Evolutionary conservation across 2,329 filamentous ascomycete species (phyloP).

Genomic region (Ophiocordyceps polyrhachis-furcata): DNA sequence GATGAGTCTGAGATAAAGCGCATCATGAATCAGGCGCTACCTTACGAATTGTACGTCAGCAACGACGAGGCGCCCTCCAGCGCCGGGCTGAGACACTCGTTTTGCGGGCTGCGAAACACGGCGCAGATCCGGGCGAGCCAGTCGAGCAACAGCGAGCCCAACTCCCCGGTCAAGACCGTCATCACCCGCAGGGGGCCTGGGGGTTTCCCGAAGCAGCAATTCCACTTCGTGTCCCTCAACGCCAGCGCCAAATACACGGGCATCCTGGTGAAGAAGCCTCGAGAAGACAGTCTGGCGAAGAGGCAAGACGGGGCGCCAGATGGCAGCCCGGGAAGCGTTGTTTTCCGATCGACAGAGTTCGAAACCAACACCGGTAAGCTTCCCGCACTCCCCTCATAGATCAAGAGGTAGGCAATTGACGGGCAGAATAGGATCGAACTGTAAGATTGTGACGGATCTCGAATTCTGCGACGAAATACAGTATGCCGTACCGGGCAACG

Average conservation of each 20-base stretch:
- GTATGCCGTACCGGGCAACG: conserved; percentile 78
- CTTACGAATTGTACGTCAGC: conserved; percentile 64
- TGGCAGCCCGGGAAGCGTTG: conserved; percentile 49
- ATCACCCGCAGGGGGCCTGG: conserved; percentile 53
- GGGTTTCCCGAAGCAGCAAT: conserved; percentile 65
- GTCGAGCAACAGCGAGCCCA: conserved; percentile 26
- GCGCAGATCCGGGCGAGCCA: conserved; percentile 41
- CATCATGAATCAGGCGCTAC: conserved; percentile 30
- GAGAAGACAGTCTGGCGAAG: conserved; percentile 25
- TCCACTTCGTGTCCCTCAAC: conserved; percentile 63
- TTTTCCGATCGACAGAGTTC: conserved; percentile 58
- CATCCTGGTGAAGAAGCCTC: conserved; percentile 46
- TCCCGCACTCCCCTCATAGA: too few relatives aligned
- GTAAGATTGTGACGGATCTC: conserved; percentile 72
- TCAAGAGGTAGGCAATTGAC: not conserved
- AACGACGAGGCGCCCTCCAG: conserved; percentile 40
- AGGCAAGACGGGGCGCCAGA: conserved; percentile 10
- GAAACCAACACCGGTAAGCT: conserved; percentile 55
- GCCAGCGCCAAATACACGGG: conserved; percentile 52
- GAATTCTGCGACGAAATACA: conserved; percentile 75
- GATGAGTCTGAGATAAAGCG: conserved; percentile 35
- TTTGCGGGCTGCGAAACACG: conserved; percentile 55
- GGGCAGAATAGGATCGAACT: conserved; percentile 47
- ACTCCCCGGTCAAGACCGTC: conserved; percentile 31
- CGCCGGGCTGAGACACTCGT: conserved; percentile 57